Evolutionary conservation across 352 stramenopile genomes (phyloP), one percentile per base, ranked within the genome.

Genomic region (Pythium biforme): DNA sequence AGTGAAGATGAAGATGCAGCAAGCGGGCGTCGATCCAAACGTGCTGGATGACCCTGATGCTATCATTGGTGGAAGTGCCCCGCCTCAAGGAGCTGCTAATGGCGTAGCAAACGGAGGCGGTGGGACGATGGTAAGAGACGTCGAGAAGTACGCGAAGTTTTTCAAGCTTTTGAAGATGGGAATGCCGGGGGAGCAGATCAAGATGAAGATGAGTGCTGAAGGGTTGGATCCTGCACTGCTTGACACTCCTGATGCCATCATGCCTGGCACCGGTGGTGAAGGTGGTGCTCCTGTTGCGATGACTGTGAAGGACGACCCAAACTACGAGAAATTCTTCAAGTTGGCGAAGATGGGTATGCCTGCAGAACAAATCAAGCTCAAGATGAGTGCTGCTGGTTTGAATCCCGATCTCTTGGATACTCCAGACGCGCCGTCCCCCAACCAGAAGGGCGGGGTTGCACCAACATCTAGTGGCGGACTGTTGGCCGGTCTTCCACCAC

Each of bases 111-210:
- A 48, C 22, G 54, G 62, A 22, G 58, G 68, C 50, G 64, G 61
- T 7, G 66, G 62, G 5, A 66, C 37, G 12, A 64, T 85, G 17
- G 81, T 91, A 46, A 90, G 92, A 41, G 81, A 90, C 45, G 80
- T 91, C 43, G 81, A 90, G 22, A 75, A 72, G 40, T 98, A 97
- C 61, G 72, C 74, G 6, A 98, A 98, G 72, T 99, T 98, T 71
- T 98, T 98, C 71, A 98, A 98, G 64, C 94, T 99, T 73, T 56
- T 88, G 14, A 98, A 97, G 61, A 95, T 99, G 76, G 95, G 94
- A 22, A 95, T 99, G 84, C 96, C 96, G 10, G 65, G 86, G 27
- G 86, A 95, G 45, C 94, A 97, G 48, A 92, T 98, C 20, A 97
- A 98, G 62, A 68, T 98, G 66, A 97, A 97, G 52, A 98, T 98